Conservation (phyloP, 129 eudicot species). For the Gnaphalium uliginosum region DNA sequence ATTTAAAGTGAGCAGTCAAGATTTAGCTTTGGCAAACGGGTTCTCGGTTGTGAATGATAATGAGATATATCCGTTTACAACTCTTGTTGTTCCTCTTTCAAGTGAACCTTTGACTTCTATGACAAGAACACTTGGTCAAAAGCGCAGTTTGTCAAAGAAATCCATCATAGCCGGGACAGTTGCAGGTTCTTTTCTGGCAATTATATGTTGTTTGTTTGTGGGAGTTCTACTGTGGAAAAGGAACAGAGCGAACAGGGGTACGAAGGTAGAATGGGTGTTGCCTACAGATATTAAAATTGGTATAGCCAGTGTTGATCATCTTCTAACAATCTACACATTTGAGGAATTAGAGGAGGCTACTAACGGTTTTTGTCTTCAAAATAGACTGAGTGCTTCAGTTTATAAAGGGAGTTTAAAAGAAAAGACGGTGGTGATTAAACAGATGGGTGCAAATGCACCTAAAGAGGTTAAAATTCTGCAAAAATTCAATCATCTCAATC, state of each 20-base stretch:
- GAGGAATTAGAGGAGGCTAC: conserved; percentile 57
- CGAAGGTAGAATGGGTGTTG: conserved; percentile 26
- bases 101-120: conserved; percentile 42
- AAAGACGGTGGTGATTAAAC: conserved; percentile 44
- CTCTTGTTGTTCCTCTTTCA: conserved; percentile 58
- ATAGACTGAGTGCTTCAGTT: conserved; percentile 50
- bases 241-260: not conserved
- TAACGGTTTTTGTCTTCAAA: conserved; percentile 50
- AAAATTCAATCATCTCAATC: conserved; percentile 61
- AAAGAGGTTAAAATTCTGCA: conserved; percentile 57
- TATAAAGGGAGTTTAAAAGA: conserved; percentile 53
- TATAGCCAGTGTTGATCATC: conserved; percentile 48
- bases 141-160: conserved; percentile 31
- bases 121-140: conserved; percentile 29
- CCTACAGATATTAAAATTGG: conserved; percentile 47
- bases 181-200: conserved; percentile 36
- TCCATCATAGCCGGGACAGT: conserved; percentile 34
- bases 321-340: conserved; percentile 41
- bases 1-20: conserved; percentile 39
- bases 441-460: conserved; percentile 46
- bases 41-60: conserved; percentile 33
- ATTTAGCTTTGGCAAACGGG: conserved; percentile 52
- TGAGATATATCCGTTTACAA: conserved; percentile 44
- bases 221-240: conserved; percentile 29
- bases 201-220: conserved; percentile 27